These are phyloP conservation scores for Rhizoclosmatium globosum DNA, from an alignment of 192 early-diverging fungal species.

Conservation along the genomic window DNA sequence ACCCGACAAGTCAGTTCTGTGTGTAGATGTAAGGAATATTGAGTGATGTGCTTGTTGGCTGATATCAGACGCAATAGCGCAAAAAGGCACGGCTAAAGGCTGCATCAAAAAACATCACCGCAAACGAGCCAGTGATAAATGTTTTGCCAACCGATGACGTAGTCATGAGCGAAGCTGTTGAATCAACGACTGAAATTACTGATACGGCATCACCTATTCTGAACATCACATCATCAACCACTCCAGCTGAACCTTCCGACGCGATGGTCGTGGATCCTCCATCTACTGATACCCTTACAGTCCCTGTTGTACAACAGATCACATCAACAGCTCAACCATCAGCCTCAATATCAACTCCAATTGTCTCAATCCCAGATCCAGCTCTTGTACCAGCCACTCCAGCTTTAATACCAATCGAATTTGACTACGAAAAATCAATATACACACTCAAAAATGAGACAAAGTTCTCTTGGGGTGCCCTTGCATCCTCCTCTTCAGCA, in stretches of 20 bases:
- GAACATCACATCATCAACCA: too few relatives aligned
- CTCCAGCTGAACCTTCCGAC: too few relatives aligned
- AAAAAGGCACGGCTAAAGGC: neutral
- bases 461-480: neutral
- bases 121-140: too few relatives aligned
- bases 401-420: neutral
- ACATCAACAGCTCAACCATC: neutral
- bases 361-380: neutral
- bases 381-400: too few relatives aligned
- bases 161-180: neutral
- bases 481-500: constrained; percentile 4
- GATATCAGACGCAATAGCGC: too few relatives aligned
- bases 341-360: neutral
- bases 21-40: constrained; percentile 61
- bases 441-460: neutral
- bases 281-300: too few relatives aligned
- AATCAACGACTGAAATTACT: too few relatives aligned
- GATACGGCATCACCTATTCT: too few relatives aligned
- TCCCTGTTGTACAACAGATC: too few relatives aligned
- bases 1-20: constrained; percentile 70
- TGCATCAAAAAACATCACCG: neutral
- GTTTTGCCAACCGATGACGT: too few relatives aligned
- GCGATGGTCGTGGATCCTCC: too few relatives aligned
- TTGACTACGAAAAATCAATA: constrained; percentile 10
- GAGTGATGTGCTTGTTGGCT: too few relatives aligned